Evolutionary conservation across 257 asterid species (phyloP), one percentile per base, ranked within the genome.

Genomic region (Euphrasia confusa): DNA sequence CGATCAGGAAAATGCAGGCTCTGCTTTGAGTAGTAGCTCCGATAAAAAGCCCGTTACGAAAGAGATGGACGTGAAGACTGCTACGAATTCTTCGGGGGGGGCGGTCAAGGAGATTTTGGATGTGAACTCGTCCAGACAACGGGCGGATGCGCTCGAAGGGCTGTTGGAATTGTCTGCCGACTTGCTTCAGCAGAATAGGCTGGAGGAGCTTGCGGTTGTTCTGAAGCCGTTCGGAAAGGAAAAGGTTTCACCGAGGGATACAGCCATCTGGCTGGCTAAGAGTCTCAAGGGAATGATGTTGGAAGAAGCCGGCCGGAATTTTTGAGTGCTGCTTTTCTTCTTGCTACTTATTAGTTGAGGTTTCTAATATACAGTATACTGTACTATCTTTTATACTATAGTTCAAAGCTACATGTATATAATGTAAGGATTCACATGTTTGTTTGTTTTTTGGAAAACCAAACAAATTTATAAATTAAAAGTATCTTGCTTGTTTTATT

Each of bases 141-240:
- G 97, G 71, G 97, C 97, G 7, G 99, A 89, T 42, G 99, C 99
- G 53, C 95, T 92, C 17, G 99, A 92, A 82, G 99, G 94, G 57
- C 77, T 92, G 30, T 69, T 92, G 37, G 99, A 92, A 78, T 69
- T 92, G 63, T 92, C 99, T 14, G 99, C 99, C 2, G 99, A 92
- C 55, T 77, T 92, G 79, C 91, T 92, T 42, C 86, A 92, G 83
- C 86, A 92, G 52, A 82, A 75, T 62, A 80, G 96, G 81, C 72
- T 92, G 10, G 95, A 84, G 75, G 99, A 92, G 61, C 97, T 92
- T 32, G 70, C 84, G 3, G 95, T 92, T 26, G 90, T 92, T 27
- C 59, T 92, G 67, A 89, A 84, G 73, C 99, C 99, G 21, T 92
- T 92, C 24, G 99, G 99, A 32, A 86, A 80, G 73, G 90, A 84